Percentiles rank a stretch among this genome's conserved stretches.
These are phyloP conservation scores for Imleria badia DNA, from an alignment of 768 basidiomycete genomes.

Conservation along the genomic window DNA sequence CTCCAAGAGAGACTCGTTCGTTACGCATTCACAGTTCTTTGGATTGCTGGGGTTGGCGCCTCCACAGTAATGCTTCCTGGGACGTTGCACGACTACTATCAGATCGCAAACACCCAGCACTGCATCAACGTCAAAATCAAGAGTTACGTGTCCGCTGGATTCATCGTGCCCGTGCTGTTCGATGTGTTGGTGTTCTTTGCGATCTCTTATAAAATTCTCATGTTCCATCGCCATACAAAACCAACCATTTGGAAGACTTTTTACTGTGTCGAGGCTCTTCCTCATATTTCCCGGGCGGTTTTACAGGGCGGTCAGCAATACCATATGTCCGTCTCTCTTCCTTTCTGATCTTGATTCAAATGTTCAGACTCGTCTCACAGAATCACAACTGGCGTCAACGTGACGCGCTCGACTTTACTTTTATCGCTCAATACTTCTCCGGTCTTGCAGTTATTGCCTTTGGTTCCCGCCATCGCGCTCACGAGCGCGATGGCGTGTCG, in stretches of 20 bases:
- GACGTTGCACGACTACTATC: slow-evolving; percentile 19
- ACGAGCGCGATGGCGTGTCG: slow-evolving; percentile 35
- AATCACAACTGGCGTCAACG: slow-evolving; percentile 33
- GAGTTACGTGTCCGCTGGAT: slow-evolving; percentile 25
- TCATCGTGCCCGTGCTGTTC: slow-evolving; percentile 30
- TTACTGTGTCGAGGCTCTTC: slow-evolving; percentile 27
- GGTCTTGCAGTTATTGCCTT: slow-evolving; percentile 23
- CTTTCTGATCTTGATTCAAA: background rate
- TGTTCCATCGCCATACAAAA: slow-evolving; percentile 13
- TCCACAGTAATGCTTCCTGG: slow-evolving; percentile 29
- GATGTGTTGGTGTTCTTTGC: slow-evolving; percentile 36
- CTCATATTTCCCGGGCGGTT: slow-evolving; percentile 32
- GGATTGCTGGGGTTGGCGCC: slow-evolving; percentile 32
- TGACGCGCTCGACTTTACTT: slow-evolving; percentile 25
- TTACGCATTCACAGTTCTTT: slow-evolving; percentile 29
- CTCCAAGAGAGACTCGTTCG: slow-evolving; percentile 18
- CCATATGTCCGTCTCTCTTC: slow-evolving; percentile 32
- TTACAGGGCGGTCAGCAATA: slow-evolving; percentile 40
- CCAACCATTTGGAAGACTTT: slow-evolving; percentile 17
- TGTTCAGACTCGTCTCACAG: slow-evolving; percentile 17
- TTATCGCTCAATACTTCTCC: slow-evolving; percentile 19
- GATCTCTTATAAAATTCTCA: slow-evolving; percentile 32
- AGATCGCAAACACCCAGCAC: slow-evolving; percentile 34
- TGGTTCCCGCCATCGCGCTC: slow-evolving; percentile 30
- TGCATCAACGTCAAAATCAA: slow-evolving; percentile 29